Conservation (phyloP, 768 basidiomycete species). For the Mycena galopus region DNA sequence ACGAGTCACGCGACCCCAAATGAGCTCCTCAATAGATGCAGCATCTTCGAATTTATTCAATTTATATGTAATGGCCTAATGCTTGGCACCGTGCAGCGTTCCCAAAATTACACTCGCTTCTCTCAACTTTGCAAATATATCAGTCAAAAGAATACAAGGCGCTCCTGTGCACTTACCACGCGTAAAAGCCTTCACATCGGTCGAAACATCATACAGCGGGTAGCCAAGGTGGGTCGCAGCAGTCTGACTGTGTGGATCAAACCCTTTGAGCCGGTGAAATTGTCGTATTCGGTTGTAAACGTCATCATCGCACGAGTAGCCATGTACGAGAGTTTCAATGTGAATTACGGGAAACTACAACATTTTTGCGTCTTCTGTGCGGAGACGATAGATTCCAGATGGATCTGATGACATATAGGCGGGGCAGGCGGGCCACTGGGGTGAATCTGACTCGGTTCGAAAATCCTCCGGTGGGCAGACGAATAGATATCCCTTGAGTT, state of each 20-base stretch:
- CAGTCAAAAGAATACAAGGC: too few species aligned
- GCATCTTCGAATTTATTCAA: too few species aligned
- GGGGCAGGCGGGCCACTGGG: not conserved
- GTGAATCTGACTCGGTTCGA: not conserved
- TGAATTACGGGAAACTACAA: not conserved
- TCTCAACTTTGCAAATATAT: too few species aligned
- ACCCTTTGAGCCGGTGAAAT: constrained; percentile 1
- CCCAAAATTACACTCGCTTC: too few species aligned
- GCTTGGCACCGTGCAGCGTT: too few species aligned
- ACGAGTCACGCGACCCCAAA: too few species aligned
- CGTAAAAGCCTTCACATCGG: too few species aligned
- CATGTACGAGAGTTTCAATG: too few species aligned
- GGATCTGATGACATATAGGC: too few species aligned
- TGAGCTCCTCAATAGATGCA: too few species aligned
- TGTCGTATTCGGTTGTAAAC: not conserved
- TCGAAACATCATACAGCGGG: not conserved
- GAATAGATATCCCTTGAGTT: not conserved
- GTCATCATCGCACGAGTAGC: constrained; percentile 2
- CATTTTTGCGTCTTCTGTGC: not conserved
- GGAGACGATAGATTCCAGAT: not conserved
- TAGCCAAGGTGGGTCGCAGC: not conserved
- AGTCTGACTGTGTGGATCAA: not conserved
- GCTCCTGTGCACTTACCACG: too few species aligned
- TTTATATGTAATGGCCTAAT: too few species aligned
- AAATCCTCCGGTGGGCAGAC: not conserved